These are phyloP conservation scores for Sutorius australiensis DNA, from an alignment of 768 basidiomycete genomes.

Conservation along the genomic window DNA sequence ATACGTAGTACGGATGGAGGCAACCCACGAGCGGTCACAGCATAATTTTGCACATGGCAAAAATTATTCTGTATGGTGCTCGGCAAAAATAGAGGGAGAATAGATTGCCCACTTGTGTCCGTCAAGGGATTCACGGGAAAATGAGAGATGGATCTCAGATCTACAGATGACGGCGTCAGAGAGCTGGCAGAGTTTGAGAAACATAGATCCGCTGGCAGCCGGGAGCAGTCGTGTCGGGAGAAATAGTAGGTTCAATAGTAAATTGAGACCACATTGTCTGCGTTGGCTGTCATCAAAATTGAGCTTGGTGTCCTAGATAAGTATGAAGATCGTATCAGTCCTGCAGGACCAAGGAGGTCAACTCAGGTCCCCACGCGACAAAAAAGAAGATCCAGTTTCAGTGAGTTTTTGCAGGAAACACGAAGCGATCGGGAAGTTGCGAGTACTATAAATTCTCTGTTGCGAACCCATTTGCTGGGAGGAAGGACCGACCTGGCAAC, in stretches of 20 bases:
- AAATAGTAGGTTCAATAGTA: constrained; percentile 18
- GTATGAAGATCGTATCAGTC: background rate
- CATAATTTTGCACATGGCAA: constrained; percentile 19
- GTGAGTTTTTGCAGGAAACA: constrained; percentile 6
- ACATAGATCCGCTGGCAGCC: constrained; percentile 30
- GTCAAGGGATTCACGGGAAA: constrained; percentile 36
- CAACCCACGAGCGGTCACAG: constrained; percentile 25
- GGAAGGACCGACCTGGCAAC: constrained; percentile 5
- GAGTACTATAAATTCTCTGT: constrained; percentile 13
- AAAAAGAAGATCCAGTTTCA: constrained; percentile 14
- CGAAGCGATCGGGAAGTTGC: constrained; percentile 21
- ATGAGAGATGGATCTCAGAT: constrained; percentile 29
- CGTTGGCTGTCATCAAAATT: constrained; percentile 2
- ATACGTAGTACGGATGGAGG: constrained; percentile 21
- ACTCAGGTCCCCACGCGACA: constrained; percentile 9
- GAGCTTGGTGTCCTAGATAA: background rate
- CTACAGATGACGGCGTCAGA: constrained; percentile 27
- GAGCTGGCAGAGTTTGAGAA: constrained; percentile 26
- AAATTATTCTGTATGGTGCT: constrained; percentile 26
- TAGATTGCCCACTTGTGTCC: constrained; percentile 31
- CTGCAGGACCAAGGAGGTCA: background rate
- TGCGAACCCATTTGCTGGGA: constrained; percentile 13
- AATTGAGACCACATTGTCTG: constrained; percentile 14
- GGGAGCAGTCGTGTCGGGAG: constrained; percentile 20
- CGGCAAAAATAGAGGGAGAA: constrained; percentile 33